These are phyloP conservation scores for Citrus sp. DNA, from an alignment of 345 rosid genomes.

Conservation along the genomic window DNA sequence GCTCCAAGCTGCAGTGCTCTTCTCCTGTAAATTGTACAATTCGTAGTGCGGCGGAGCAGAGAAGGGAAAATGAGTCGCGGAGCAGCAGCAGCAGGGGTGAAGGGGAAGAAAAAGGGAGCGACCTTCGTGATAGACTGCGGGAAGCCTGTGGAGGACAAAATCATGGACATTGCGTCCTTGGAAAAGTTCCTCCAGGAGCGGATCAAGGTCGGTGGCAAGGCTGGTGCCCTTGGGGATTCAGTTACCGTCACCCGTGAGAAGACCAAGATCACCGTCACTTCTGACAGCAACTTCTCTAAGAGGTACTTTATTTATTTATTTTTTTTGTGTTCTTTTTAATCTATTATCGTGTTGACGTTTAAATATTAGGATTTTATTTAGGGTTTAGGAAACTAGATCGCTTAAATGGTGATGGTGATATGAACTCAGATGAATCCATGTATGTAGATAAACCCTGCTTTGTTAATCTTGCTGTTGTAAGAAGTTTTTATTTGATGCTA, in stretches of 20 bases:
- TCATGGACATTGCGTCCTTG: slow-evolving; percentile 75
- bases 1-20: not conserved
- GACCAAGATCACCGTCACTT: slow-evolving; percentile 53
- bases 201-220: slow-evolving; percentile 83
- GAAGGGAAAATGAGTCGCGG: slow-evolving; percentile 26
- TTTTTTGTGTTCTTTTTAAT: not conserved
- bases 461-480: not conserved
- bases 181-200: slow-evolving; percentile 83
- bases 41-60: not conserved
- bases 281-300: slow-evolving; percentile 65
- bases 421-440: not conserved
- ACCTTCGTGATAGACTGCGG: slow-evolving; percentile 57
- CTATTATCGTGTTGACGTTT: not conserved
- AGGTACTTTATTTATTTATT: slow-evolving; percentile 26
- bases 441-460: not conserved
- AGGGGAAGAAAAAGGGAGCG: slow-evolving; percentile 66
- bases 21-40: not conserved
- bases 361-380: not conserved
- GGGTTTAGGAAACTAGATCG: slow-evolving; percentile 1
- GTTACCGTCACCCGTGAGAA: slow-evolving; percentile 49
- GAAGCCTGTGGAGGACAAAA: slow-evolving; percentile 75
- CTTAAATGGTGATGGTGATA: not conserved
- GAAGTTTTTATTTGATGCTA: not conserved
- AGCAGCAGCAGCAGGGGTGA: slow-evolving; percentile 20
- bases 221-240: slow-evolving; percentile 71